Evolutionary conservation across 192 early-diverging fungal genomes (phyloP).

Genomic region (Podila horticola): DNA sequence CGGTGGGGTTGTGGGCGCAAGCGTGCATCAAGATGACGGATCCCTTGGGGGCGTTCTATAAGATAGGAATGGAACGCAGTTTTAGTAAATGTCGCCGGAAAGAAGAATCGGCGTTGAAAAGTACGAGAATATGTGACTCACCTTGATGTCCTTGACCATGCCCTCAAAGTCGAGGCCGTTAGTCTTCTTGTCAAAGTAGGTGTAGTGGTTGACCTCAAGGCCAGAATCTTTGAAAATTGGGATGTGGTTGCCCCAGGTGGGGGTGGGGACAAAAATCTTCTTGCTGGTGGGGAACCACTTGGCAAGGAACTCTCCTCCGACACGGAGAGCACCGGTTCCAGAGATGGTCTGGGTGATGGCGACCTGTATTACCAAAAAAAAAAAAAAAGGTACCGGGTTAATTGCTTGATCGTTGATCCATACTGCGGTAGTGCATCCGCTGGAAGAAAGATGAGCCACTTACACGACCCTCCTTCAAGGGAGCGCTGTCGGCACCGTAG

Average conservation of each 20-base stretch:
- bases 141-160: slow-evolving; percentile 91
- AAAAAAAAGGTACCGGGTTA: background rate
- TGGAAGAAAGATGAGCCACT: slow-evolving; percentile 10
- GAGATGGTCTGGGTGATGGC: slow-evolving; percentile 95
- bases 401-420: background rate
- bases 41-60: slow-evolving; percentile 80
- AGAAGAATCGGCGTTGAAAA: background rate
- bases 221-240: slow-evolving; percentile 93
- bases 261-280: slow-evolving; percentile 91
- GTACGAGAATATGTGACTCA: slow-evolving; percentile 16
- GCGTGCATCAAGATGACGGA: slow-evolving; percentile 96
- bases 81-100: too few relatives aligned
- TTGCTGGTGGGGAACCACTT: slow-evolving; percentile 84
- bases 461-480: slow-evolving; percentile 73
- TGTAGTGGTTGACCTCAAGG: slow-evolving; percentile 86
- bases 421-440: too few relatives aligned
- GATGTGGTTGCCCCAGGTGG: slow-evolving; percentile 98
- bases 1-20: slow-evolving; percentile 99
- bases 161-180: slow-evolving; percentile 93
- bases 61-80: background rate
- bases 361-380: slow-evolving; percentile 53
- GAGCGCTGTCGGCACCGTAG: slow-evolving; percentile 79
- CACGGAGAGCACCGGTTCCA: slow-evolving; percentile 95
- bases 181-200: slow-evolving; percentile 94
- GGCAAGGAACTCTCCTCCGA: slow-evolving; percentile 89